Conservation (phyloP, 2,329 filamentous ascomycete genomes). For the Gnomoniopsis smithogilvyi region DNA sequence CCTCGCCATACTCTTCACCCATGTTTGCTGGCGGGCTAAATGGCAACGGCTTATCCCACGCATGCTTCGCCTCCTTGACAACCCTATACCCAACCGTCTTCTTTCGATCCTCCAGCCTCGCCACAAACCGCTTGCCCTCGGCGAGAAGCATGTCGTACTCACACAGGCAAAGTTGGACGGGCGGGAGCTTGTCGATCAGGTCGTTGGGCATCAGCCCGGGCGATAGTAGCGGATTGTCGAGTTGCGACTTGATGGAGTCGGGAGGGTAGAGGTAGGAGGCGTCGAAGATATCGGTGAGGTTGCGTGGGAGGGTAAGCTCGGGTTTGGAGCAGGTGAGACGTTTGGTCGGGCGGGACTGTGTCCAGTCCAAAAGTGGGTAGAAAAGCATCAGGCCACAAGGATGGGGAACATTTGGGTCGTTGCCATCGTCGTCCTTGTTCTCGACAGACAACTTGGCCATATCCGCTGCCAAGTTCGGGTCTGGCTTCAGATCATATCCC, state of each 20-base stretch:
- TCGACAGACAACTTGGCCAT: slow-evolving; percentile 21
- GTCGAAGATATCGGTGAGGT: slow-evolving; percentile 61
- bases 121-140: slow-evolving; percentile 59
- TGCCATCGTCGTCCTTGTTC: slow-evolving; percentile 32
- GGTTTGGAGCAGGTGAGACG: slow-evolving; percentile 51
- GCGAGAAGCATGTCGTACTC: slow-evolving; percentile 64
- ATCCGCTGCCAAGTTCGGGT: slow-evolving; percentile 32
- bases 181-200: slow-evolving; percentile 46
- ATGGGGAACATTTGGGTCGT: slow-evolving; percentile 29
- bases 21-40: slow-evolving; percentile 10
- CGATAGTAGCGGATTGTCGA: slow-evolving; percentile 51
- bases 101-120: slow-evolving; percentile 48
- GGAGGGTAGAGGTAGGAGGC: slow-evolving; percentile 57
- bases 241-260: slow-evolving; percentile 40
- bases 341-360: slow-evolving; percentile 52
- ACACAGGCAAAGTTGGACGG: slow-evolving; percentile 58
- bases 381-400: slow-evolving; percentile 55
- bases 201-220: slow-evolving; percentile 54
- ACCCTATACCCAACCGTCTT: slow-evolving; percentile 49
- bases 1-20: slow-evolving; percentile 15
- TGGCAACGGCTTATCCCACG: slow-evolving; percentile 59
- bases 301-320: slow-evolving; percentile 55
- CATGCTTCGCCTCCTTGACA: slow-evolving; percentile 57
- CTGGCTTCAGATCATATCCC: slow-evolving; percentile 34
- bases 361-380: slow-evolving; percentile 63